Conservation (phyloP, 1,284 basidiomycete genomes). For the Pseudozyma tsukubaensis region DNA sequence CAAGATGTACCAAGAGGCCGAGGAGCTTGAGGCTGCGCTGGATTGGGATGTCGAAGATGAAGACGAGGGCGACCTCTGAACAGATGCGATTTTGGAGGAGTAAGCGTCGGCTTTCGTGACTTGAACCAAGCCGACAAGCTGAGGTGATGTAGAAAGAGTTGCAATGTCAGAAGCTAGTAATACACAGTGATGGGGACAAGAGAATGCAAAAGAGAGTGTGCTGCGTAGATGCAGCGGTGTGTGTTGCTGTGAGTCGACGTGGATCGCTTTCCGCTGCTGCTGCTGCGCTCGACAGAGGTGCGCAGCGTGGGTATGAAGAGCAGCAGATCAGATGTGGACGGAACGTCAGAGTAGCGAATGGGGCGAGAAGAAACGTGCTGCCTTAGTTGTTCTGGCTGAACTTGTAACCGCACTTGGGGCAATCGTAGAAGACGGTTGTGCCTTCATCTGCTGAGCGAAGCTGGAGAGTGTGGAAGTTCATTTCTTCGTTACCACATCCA, state of each 20-base stretch:
- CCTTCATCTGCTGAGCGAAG: constrained; percentile 70
- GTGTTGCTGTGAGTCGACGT: not conserved
- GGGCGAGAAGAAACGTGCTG: not conserved
- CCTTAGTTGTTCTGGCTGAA: constrained; percentile 64
- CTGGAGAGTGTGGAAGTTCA: constrained; percentile 71
- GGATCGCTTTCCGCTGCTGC: no score
- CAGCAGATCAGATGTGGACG: not conserved
- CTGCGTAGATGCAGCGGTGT: not conserved
- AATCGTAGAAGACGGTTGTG: constrained; percentile 68
- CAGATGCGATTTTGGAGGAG: not conserved
- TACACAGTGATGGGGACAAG: constrained; percentile 26
- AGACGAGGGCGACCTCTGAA: constrained; percentile 34
- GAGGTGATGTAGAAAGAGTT: constrained; percentile 10
- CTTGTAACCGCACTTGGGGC: constrained; percentile 68
- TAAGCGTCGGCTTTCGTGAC: not conserved
- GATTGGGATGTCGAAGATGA: constrained; percentile 58
- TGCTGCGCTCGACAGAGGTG: no score
- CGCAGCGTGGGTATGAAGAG: not conserved
- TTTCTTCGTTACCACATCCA: constrained; percentile 76
- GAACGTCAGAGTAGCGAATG: not conserved
- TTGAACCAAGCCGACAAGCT: no score
- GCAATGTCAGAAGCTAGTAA: constrained; percentile 17
- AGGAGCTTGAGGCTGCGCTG: constrained; percentile 49
- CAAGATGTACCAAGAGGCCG: constrained; percentile 70
- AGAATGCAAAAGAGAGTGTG: constrained; percentile 9